These are phyloP conservation scores for Xylariaceae sp. DNA, from an alignment of 2,329 filamentous ascomycete species.

Conservation along the genomic window DNA sequence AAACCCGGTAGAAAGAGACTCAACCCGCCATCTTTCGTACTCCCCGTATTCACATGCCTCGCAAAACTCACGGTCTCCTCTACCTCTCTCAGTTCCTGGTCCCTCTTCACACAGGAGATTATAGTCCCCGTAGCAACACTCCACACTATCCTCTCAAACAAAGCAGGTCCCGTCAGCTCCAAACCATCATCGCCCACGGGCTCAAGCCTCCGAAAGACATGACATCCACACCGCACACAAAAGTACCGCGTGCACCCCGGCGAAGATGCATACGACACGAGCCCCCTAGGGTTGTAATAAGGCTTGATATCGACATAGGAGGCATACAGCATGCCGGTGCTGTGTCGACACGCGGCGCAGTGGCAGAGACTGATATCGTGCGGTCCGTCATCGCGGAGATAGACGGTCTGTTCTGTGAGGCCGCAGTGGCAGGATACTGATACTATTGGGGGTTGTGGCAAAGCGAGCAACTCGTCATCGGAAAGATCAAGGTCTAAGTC, in stretches of 20 bases:
- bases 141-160: slow-evolving; percentile 23
- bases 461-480: not conserved
- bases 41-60: slow-evolving; percentile 25
- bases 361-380: slow-evolving; percentile 30
- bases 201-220: slow-evolving; percentile 32
- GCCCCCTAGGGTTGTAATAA: slow-evolving; percentile 11
- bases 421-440: slow-evolving; percentile 30
- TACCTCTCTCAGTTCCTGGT: not conserved
- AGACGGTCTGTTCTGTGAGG: slow-evolving; percentile 22
- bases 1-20: slow-evolving; percentile 30
- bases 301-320: slow-evolving; percentile 34
- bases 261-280: slow-evolving; percentile 19
- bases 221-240: slow-evolving; percentile 39
- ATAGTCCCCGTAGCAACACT: slow-evolving; percentile 37
- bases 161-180: not conserved
- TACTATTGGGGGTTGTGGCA: slow-evolving; percentile 9
- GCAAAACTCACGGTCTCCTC: slow-evolving; percentile 12
- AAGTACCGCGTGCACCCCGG: slow-evolving; percentile 32
- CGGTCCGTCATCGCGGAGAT: not conserved
- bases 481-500: not conserved
- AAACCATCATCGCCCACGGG: not conserved
- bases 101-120: slow-evolving; percentile 2
- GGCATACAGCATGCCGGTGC: slow-evolving; percentile 35
- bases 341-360: slow-evolving; percentile 31
- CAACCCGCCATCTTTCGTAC: slow-evolving; percentile 37